Conservation (phyloP, 176 grass and related monocot species). For the Oryza coarctata region DNA sequence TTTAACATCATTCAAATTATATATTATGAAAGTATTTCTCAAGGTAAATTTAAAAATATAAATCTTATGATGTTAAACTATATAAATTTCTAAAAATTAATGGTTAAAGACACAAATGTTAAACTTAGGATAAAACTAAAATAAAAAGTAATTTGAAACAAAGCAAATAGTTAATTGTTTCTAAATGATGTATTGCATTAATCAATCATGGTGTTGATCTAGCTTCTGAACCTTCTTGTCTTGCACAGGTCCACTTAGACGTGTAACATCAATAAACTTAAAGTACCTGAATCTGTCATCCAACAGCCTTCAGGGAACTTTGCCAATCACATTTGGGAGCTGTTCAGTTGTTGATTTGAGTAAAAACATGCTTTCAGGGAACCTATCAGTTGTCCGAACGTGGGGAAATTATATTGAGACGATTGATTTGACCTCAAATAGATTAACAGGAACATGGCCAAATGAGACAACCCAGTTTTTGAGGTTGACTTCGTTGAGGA, state of each 20-base stretch:
- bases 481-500: slow-evolving; percentile 67
- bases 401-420: slow-evolving; percentile 88
- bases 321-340: slow-evolving; percentile 83
- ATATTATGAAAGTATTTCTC: no score
- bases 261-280: slow-evolving; percentile 69
- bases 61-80: no score
- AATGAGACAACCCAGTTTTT: slow-evolving; percentile 87
- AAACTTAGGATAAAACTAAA: no score
- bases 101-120: no score
- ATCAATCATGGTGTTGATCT: slow-evolving; percentile 3
- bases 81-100: no score
- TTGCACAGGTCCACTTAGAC: slow-evolving; percentile 71
- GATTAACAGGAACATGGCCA: slow-evolving; percentile 74
- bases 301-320: slow-evolving; percentile 68
- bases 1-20: no score
- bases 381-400: slow-evolving; percentile 64
- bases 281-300: slow-evolving; percentile 78
- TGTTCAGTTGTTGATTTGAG: slow-evolving; percentile 84
- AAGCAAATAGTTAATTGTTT: not conserved
- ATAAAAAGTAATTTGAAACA: no score
- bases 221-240: slow-evolving; percentile 6
- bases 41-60: no score
- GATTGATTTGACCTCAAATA: slow-evolving; percentile 79
- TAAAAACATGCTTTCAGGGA: slow-evolving; percentile 76
- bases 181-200: slow-evolving; percentile 4